phyloP scores from a whole-genome alignment of 1,284 basidiomycete species.

The Vanrija pseudolonga region DNA sequence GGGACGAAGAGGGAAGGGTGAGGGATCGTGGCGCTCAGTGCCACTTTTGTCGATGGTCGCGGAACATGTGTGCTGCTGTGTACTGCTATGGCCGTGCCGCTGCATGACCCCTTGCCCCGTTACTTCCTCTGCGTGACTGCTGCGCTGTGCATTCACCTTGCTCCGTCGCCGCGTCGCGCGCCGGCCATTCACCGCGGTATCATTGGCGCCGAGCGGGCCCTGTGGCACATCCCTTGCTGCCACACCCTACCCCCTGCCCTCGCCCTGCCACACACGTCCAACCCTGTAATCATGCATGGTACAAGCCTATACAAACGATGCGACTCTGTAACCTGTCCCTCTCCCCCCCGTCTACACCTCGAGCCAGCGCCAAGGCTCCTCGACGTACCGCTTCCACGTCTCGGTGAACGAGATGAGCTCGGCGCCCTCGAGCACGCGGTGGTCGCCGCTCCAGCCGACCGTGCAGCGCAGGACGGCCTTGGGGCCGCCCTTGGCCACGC shows the following conservation, averaged over 20 bases:
- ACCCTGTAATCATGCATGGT: conserved; percentile 1
- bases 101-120: no score
- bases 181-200: no score
- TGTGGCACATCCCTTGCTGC: neutral
- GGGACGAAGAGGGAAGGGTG: no score
- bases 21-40: no score
- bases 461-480: conserved; percentile 63
- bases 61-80: no score
- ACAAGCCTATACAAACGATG: neutral
- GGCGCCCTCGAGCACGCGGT: conserved; percentile 80
- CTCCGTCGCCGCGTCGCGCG: no score
- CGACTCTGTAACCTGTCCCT: neutral
- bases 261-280: neutral
- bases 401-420: conserved; percentile 88
- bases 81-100: no score
- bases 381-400: conserved; percentile 79
- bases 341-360: conserved; percentile 7
- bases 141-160: no score
- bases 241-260: neutral
- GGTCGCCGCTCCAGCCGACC: conserved; percentile 85
- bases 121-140: no score
- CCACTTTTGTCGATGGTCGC: no score
- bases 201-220: no score
- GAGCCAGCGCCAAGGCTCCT: conserved; percentile 63
- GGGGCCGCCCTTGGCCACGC: conserved; percentile 54